A percentile compares a stretch with the other conserved stretches of the same genome.
Evolutionary conservation across 2,329 filamentous ascomycete species (phyloP).

Genomic region (Intubia oerlemansii): DNA sequence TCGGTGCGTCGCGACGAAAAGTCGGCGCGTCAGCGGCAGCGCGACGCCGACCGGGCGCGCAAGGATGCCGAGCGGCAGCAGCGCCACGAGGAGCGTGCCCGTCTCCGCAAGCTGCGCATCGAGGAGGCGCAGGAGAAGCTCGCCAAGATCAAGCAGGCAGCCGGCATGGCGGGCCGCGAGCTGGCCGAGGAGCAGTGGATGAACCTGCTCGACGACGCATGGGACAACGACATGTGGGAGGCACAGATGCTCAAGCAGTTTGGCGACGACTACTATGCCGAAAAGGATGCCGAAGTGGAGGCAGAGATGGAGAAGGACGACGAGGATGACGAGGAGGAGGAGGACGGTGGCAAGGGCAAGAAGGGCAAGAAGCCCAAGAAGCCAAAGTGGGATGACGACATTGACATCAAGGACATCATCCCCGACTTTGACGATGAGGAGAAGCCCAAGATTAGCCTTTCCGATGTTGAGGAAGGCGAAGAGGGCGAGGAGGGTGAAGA

Average conservation of each 20-base stretch:
- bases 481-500: slow-evolving; percentile 12
- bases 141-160: slow-evolving; percentile 70
- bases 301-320: slow-evolving; percentile 27
- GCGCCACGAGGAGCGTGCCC: slow-evolving; percentile 59
- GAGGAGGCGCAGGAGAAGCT: slow-evolving; percentile 81
- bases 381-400: slow-evolving; percentile 88
- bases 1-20: slow-evolving; percentile 73
- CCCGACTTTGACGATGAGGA: slow-evolving; percentile 62
- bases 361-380: slow-evolving; percentile 44
- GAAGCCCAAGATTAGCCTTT: slow-evolving; percentile 29
- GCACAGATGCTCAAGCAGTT: slow-evolving; percentile 75
- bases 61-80: slow-evolving; percentile 62
- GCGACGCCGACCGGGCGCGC: slow-evolving; percentile 56
- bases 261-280: slow-evolving; percentile 75
- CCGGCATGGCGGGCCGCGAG: slow-evolving; percentile 49
- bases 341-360: slow-evolving; percentile 31
- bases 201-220: slow-evolving; percentile 66
- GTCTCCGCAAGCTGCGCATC: slow-evolving; percentile 69
- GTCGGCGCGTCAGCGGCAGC: slow-evolving; percentile 52
- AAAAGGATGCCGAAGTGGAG: slow-evolving; percentile 31
- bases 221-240: slow-evolving; percentile 81
- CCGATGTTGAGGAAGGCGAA: slow-evolving; percentile 26
- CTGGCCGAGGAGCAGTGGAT: slow-evolving; percentile 62
- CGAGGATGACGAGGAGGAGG: slow-evolving; percentile 17
- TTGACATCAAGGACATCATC: slow-evolving; percentile 83